Percentiles rank a stretch among this genome's conserved stretches.
These are phyloP conservation scores for Lathyrus tuberosus DNA, from an alignment of 306 rosid genomes.

Conservation along the genomic window DNA sequence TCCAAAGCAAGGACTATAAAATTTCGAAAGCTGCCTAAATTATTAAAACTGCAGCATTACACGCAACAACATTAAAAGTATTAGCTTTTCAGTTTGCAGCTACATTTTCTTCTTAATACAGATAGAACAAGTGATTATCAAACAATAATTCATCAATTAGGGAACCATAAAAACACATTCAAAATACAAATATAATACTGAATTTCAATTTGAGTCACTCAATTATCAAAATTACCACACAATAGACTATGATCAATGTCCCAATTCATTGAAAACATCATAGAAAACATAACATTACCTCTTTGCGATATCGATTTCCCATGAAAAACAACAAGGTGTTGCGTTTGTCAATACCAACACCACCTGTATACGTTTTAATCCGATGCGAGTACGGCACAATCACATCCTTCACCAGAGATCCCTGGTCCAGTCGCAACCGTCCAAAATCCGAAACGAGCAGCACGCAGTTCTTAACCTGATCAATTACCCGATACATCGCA, in stretches of 20 bases:
- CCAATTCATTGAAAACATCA: not conserved
- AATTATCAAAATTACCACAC: conserved; percentile 14
- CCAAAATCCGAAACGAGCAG: conserved; percentile 88
- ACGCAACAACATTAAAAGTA: not conserved
- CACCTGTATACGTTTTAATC: conserved; percentile 59
- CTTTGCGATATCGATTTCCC: conserved; percentile 94
- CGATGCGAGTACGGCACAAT: conserved; percentile 88
- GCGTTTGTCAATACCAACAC: conserved; percentile 55
- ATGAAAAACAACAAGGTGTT: conserved; percentile 79
- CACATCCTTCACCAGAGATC: conserved; percentile 84
- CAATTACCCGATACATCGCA: conserved; percentile 71
- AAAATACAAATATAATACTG: conserved; percentile 8
- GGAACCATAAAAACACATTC: not conserved
- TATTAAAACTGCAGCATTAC: not conserved
- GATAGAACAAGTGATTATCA: too few species aligned
- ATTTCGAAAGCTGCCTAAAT: conserved; percentile 11
- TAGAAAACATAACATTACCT: conserved; percentile 49
- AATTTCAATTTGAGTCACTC: not conserved
- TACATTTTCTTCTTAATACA: too few species aligned
- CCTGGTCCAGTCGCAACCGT: conserved; percentile 74
- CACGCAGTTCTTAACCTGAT: conserved; percentile 61
- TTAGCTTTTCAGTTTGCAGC: not conserved
- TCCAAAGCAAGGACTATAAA: conserved; percentile 12
- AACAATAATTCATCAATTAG: not conserved
- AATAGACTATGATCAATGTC: not conserved